Base-by-base conservation (phyloP, 495 filamentous ascomycete species). In the Cercophora scortea region DNA sequence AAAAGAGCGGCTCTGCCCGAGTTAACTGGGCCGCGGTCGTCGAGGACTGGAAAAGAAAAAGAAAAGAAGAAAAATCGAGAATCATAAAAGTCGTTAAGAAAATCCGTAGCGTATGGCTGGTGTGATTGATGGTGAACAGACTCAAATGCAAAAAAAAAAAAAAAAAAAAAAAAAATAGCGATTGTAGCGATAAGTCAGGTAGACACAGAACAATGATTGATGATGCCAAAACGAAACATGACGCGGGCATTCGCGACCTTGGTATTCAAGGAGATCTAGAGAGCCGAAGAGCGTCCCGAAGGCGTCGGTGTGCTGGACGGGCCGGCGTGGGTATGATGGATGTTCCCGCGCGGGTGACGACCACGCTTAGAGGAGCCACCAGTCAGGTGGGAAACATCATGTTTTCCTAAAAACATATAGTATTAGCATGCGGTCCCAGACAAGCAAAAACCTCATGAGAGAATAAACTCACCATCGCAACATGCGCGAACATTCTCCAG, bases 401-500 rank as follows among this genome's bases (percentile, higher is more conserved):
- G 85, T 74, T 88, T 91, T 56, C 89, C 87, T 91, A 47, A 36
- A 13, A 6, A 19, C 5, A 47, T 17, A n/a, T n/a, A n/a, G n/a
- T n/a, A 54, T 71, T 61, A 70, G 59, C 51, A 55, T 50, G 8
- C 11, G 10, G 32, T 40, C 19, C 7, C 32, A 32, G 9, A 15
- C 33, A 19, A 1, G 48, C 15, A 18, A 16, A 6, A 16, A 6
- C 9, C 43, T 13, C 12, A 42, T 8, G 4, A 3, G 32, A 13
- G 11, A 18, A 11, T 11, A 44, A 44, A 38, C 84, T 76, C 73
- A 92, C 90, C 93, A 81, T 96, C 93, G 69, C 93, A 98, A 72
- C 93, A 98, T 49, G 90, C 91, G 64, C 93, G 78, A 45, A 98
- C 93, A 63, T 98, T 96, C 72, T 96, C 94, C 57, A 98, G 75